These are phyloP conservation scores for Kockiozyma suomiensis DNA, from an alignment of 805 yeast species.

Conservation along the genomic window DNA sequence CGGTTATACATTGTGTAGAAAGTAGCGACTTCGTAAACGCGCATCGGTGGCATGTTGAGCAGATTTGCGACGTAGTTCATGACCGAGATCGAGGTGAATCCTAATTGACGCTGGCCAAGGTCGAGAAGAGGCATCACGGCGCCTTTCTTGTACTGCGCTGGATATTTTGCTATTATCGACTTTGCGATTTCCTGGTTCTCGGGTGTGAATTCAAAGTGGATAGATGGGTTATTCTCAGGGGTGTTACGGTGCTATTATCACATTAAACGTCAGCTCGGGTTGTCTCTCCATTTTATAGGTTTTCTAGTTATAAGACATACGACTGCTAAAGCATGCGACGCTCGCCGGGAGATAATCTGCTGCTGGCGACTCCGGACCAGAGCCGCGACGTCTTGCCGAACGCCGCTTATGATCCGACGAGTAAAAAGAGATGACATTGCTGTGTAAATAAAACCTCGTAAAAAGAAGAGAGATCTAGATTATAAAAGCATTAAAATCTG, in stretches of 20 bases:
- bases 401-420: constrained; percentile 13
- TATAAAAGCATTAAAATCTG: too few species aligned
- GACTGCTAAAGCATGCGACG: constrained; percentile 28
- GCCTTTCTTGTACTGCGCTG: constrained; percentile 81
- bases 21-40: constrained; percentile 87
- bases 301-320: constrained; percentile 7
- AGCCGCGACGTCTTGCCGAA: constrained; percentile 10
- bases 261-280: background rate
- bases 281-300: too few species aligned
- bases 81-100: constrained; percentile 81
- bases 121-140: constrained; percentile 88
- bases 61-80: constrained; percentile 87
- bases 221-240: constrained; percentile 62
- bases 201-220: constrained; percentile 70
- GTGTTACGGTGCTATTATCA: constrained; percentile 64
- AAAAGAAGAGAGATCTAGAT: too few species aligned
- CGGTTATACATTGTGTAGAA: constrained; percentile 91
- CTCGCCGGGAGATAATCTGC: constrained; percentile 9
- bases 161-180: constrained; percentile 75
- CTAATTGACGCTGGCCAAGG: constrained; percentile 83
- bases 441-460: background rate
- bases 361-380: constrained; percentile 12
- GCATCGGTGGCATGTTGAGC: constrained; percentile 89
- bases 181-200: constrained; percentile 71
- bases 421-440: constrained; percentile 14